Evolutionary conservation across 768 basidiomycete species (phyloP), one percentile per base, ranked within the genome.

Genomic region (Tulasnella sp.): DNA sequence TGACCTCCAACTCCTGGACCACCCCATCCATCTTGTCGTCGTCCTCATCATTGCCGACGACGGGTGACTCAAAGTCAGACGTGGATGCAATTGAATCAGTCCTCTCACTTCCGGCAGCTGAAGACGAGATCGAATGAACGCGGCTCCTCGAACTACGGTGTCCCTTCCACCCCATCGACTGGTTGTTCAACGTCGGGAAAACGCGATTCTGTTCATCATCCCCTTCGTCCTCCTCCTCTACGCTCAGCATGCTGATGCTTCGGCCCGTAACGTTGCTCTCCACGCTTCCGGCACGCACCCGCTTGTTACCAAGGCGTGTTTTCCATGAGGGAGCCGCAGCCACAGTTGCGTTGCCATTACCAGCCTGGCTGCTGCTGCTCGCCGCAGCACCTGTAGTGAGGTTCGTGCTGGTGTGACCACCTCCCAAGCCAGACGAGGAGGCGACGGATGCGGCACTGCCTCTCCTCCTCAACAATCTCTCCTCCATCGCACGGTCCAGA

Each of bases 401-500:
- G 62, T 68, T 68, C 34, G 62, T 36, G 34, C n/a, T 52, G 52
- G n/a, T 10, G 52, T 52, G 24, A 40, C 44, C 31, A 24, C 0
- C 3, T 76, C 24, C 31, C 5, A 48, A 72, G 40, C 71, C 71
- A 44, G 68, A n/a, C 5, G 78, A 79, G 31, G 78, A 79, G 5
- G 71, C 78, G 16, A 48, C 73, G 46, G 71, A 73, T 9, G 42
- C 40, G 36, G 56, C 73, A 73, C 78, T 79, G 73, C 71, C 40
- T 83, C 91, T 93, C 83, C 94, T 92, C 68, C 93, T 91, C 74
- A 94, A 86, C 75, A 92, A 87, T 79, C 94, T 92, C 80, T 93
- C 90, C 83, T 95, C 93, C 94, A 95, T 95, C 56, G 93, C 94
- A 83, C 91, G 93, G 86, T 96, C 94, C 48, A 96, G 89, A 21